Base-by-base conservation (phyloP, 768 basidiomycete species). In the Mycena crocata region DNA sequence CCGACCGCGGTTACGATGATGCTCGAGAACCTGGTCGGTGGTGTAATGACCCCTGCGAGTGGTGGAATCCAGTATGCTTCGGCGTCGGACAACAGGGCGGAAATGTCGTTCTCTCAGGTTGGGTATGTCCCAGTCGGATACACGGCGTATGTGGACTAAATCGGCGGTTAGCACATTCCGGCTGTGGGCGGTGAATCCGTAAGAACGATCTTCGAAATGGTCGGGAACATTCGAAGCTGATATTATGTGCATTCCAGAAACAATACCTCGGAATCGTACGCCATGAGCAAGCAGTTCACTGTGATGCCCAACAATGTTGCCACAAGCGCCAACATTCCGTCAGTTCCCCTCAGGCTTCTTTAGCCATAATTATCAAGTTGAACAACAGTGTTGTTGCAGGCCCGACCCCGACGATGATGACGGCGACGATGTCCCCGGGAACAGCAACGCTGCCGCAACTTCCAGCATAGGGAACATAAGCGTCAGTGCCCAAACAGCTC, bases 161-260 rank as follows among this genome's bases (percentile, higher is more conserved):
- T 10, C n/a, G 6, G 13, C 23, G 6, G 5, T 4, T 37, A 64
- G 63, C 1, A 57, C 63, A 7, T 64, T 64, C 26, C 56, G 56
- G 19, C 30, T 64, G 39, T 57, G 55, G 63, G 63, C 63, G 8
- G 56, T 64, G n/a, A 57, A 64, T 58, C 63, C 63, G 63, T 64
- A 51, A 1, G 63, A 2, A 4, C 3, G n/a, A n/a, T n/a, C n/a
- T n/a, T 6, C 8, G 6, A 37, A 14, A 17, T n/a, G 17, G 28
- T 7, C 26, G 23, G 3, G 23, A 6, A 24, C 21, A 8, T 7
- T 45, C 19, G 8, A 44, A 44, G 5, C 45, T 31, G 23, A 2
- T 6, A 28, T 23, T 56, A 0, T 30, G 15, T 23, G 7, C 42
- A n/a, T 13, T 42, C 15, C 37, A 64, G 62, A 0, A 28, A 13